Base-by-base conservation (phyloP, 2,329 filamentous ascomycete genomes). In the Atkinsonella texensis region DNA sequence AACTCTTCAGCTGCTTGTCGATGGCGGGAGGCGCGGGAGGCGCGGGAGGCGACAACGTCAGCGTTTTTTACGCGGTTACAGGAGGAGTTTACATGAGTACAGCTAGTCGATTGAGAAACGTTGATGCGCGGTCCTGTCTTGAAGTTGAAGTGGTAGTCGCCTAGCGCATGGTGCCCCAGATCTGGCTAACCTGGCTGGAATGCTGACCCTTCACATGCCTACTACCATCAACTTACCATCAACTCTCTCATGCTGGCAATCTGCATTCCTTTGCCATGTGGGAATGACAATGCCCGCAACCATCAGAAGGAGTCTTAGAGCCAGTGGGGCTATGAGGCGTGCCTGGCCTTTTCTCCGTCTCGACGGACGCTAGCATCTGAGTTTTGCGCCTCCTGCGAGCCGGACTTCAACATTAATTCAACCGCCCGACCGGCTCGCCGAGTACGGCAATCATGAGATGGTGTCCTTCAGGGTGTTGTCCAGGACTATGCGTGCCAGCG, bases 401-500 rank as follows among this genome's bases (percentile, higher is more conserved):
- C 48, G 48, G 33, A 13, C 41, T n/a, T 41, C 47, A 49, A 35
- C 4, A 28, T 32, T 35, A 38, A 15, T 38, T 10, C 47, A 17
- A 2, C 35, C 4, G 10, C 28, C 11, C 28, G n/a, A 23, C 20
- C 20, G 17, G 20, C n/a, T 13, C 6, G 43, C 20, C 28, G 28
- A 28, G 7, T 23, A 4, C 18, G n/a, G 32, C 46, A 48, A 48
- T 35, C 10, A 10, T 15, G 35, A 13, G 10, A 4, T 48, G 35
- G 2, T 48, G 20, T 48, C 35, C 43, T 48, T 15, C 32, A 38
- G 18, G 15, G 33, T 48, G 35, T 31, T 4, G 11, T 3, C 32
- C 10, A 18, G n/a, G 40, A 18, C 5, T 40, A 52, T 49, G 50
- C 50, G 49, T 49, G 50, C 50, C 50, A 49, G 50, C 50, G 46